Percentiles rank a stretch among this genome's conserved stretches.
Evolutionary conservation across 768 basidiomycete species (phyloP).

Genomic region (Leccinum subtestaceum): DNA sequence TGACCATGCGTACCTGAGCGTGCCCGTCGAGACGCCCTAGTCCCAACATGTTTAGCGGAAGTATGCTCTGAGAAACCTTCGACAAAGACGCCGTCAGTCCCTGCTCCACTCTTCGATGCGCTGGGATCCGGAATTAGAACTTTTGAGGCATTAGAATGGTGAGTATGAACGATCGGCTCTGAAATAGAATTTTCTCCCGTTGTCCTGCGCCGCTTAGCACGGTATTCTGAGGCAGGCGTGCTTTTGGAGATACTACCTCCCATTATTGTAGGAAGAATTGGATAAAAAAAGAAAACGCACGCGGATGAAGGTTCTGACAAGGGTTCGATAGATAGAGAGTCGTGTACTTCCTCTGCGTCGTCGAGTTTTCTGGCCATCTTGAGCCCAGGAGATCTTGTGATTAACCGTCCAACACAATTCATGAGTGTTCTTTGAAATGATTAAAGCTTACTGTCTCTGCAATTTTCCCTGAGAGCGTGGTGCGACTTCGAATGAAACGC

Average conservation of each 20-base stretch:
- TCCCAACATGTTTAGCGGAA: neutral
- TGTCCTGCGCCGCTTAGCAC: constrained; percentile 9
- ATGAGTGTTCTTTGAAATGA: neutral
- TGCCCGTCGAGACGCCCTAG: neutral
- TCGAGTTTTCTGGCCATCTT: neutral
- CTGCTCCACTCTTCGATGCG: constrained; percentile 5
- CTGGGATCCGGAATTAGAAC: neutral
- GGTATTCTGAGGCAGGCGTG: neutral
- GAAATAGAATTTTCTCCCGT: neutral
- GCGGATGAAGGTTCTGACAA: neutral
- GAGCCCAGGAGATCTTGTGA: constrained; percentile 5
- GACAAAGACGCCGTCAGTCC: neutral
- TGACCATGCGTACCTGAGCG: neutral
- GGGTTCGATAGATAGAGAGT: neutral
- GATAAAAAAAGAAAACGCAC: constrained; percentile 15
- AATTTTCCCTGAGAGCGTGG: neutral
- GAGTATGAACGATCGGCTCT: neutral
- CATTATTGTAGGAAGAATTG: neutral
- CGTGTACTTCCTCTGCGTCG: neutral
- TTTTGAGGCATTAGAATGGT: neutral
- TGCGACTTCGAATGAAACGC: neutral
- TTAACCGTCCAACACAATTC: neutral
- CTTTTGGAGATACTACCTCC: neutral
- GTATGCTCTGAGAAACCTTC: neutral
- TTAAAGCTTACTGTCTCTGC: constrained; percentile 11